Evolutionary conservation across 139 green algal species (phyloP), one percentile per base, ranked within the genome.

Genomic region (Tetraselmis striata): DNA sequence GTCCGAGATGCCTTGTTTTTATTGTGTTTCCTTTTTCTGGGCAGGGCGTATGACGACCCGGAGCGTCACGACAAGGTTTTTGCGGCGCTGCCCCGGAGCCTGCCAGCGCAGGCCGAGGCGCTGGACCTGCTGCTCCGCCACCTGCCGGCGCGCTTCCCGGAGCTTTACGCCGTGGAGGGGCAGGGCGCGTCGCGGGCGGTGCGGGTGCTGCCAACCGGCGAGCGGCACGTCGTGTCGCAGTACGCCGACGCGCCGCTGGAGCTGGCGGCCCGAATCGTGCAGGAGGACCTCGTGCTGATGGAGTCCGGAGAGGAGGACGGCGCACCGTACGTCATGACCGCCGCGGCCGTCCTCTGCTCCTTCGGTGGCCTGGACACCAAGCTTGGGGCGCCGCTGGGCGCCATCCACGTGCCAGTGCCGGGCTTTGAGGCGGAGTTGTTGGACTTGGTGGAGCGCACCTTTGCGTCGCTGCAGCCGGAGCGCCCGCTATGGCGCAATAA

Each of bases 401-500:
- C 23, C 75, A 83, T 88, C 24, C 84, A 88, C 58, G 84, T 78
- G 0, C 84, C 84, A 2, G 84, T 88, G 28, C 84, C 84, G 24
- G 84, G 81, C 28, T 88, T 88, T 84, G 78, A 88, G 58, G 31
- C 79, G 1, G 75, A 88, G 84, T 75, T 88, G 74, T 29, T 79
- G 74, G 75, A 81, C 45, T 32, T 86, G 29, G 75, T 86, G 24
- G 75, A 78, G 75, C 81, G 75, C 26, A 86, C 79, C 59, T 86
- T 86, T 67, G 77, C 79, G 5, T 32, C 74, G 23, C 32, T 86
- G 28, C 77, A 75, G 45, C 31, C 59, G 1, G 84, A 83, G 31
- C 77, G 58, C 30, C 84, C 84, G 11, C 80, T 88, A 29, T 88
- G 81, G 81, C 84, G 84, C 75, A 88, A 88, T 79, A 88, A 88